A percentile compares a stretch with the other conserved stretches of the same genome.
phyloP scores from a whole-genome alignment of 805 yeast species.

The Candida pseudoglaebosa region DNA sequence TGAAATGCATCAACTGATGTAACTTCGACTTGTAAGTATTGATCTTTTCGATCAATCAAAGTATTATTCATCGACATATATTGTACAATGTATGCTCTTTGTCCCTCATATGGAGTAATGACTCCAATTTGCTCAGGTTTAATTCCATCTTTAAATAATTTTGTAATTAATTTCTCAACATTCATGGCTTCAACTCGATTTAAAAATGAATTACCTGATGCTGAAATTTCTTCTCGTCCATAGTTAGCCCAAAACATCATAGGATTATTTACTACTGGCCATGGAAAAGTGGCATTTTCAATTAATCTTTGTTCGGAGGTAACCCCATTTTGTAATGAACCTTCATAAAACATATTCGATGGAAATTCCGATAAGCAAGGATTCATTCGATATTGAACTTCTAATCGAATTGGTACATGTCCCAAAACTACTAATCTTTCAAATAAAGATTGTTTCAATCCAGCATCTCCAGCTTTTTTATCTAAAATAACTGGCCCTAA shows the following conservation, averaged over 20 bases:
- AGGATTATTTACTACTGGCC: slow-evolving; percentile 84
- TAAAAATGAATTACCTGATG: slow-evolving; percentile 74
- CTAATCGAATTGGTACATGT: slow-evolving; percentile 78
- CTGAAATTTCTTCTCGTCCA: slow-evolving; percentile 85
- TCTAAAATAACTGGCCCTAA: slow-evolving; percentile 88
- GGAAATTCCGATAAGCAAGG: slow-evolving; percentile 85
- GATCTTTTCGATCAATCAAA: slow-evolving; percentile 48
- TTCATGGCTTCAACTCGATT: slow-evolving; percentile 89
- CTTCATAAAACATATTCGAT: slow-evolving; percentile 89
- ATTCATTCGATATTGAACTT: slow-evolving; percentile 94
- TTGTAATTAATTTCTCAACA: slow-evolving; percentile 73
- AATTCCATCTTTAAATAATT: slow-evolving; percentile 72
- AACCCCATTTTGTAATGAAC: slow-evolving; percentile 87
- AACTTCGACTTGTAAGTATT: slow-evolving; percentile 73
- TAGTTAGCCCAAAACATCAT: slow-evolving; percentile 94
- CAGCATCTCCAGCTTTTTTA: slow-evolving; percentile 79
- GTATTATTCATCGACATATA: slow-evolving; percentile 74
- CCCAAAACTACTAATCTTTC: slow-evolving; percentile 82
- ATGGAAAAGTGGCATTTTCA: slow-evolving; percentile 64
- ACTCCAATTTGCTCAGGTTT: slow-evolving; percentile 82
- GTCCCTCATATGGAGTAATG: slow-evolving; percentile 94
- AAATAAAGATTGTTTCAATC: slow-evolving; percentile 79
- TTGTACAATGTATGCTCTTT: slow-evolving; percentile 74
- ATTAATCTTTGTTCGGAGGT: slow-evolving; percentile 67
- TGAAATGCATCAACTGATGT: slow-evolving; percentile 50